Percentiles rank a stretch among this genome's conserved stretches.
These are phyloP conservation scores for Kluyveromyces wickerhamii DNA, from an alignment of 805 yeast genomes.

Conservation along the genomic window DNA sequence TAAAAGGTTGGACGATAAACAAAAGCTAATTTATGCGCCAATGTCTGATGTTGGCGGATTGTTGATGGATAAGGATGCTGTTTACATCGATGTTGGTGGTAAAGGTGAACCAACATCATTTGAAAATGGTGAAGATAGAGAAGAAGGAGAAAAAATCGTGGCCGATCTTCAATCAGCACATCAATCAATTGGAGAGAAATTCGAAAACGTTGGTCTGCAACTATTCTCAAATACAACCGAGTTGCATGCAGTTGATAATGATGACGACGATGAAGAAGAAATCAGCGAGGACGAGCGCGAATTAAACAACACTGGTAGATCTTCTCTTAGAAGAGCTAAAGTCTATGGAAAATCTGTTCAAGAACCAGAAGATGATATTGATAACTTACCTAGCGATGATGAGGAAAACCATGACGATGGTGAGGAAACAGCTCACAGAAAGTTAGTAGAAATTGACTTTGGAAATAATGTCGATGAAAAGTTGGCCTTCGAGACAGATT, in stretches of 20 bases:
- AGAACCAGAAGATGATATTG: slow-evolving; percentile 40
- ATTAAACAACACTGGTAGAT: slow-evolving; percentile 51
- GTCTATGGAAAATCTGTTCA: slow-evolving; percentile 46
- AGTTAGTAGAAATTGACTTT: slow-evolving; percentile 43
- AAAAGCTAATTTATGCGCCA: slow-evolving; percentile 93
- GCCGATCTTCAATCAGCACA: slow-evolving; percentile 70
- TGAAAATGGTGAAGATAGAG: slow-evolving; percentile 57
- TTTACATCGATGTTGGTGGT: slow-evolving; percentile 62
- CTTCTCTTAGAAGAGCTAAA: slow-evolving; percentile 51
- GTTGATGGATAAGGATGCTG: slow-evolving; percentile 93
- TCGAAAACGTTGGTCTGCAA: slow-evolving; percentile 62
- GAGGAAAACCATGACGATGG: slow-evolving; percentile 34
- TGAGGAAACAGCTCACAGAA: slow-evolving; percentile 33
- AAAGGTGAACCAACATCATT: slow-evolving; percentile 35
- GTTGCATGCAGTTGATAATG: slow-evolving; percentile 37
- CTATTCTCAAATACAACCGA: slow-evolving; percentile 60
- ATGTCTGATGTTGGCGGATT: slow-evolving; percentile 99
- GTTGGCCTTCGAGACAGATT: slow-evolving; percentile 44
- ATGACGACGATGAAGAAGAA: slow-evolving; percentile 33
- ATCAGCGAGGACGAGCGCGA: slow-evolving; percentile 26
- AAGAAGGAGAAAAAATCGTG: slow-evolving; percentile 81
- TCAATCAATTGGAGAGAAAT: slow-evolving; percentile 49
- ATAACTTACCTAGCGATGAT: slow-evolving; percentile 36
- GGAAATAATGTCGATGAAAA: slow-evolving; percentile 32
- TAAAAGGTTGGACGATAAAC: slow-evolving; percentile 87